phyloP scores from a whole-genome alignment of 2,329 filamentous ascomycete genomes.

The Penicillium psychrosexuale region DNA sequence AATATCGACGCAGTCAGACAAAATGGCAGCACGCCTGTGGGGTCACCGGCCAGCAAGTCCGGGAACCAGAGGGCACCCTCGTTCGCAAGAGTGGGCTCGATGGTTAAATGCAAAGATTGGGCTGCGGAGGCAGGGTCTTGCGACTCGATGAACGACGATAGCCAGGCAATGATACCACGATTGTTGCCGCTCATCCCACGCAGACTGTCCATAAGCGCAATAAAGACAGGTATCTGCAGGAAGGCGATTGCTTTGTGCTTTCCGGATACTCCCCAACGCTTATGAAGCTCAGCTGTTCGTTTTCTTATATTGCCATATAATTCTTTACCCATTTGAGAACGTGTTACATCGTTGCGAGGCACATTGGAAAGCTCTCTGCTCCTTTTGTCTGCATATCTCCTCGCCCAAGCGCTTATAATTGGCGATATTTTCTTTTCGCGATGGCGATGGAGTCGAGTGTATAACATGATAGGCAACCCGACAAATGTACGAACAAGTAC shows the following conservation, averaged over 20 bases:
- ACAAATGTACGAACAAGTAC: constrained; percentile 50
- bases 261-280: constrained; percentile 32
- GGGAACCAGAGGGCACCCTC: constrained; percentile 63
- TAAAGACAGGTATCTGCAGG: constrained; percentile 47
- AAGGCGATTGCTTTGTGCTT: constrained; percentile 36
- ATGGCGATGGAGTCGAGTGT: constrained; percentile 38
- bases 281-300: constrained; percentile 29
- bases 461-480: constrained; percentile 49
- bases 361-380: background rate
- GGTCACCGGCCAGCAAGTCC: constrained; percentile 54
- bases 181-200: constrained; percentile 47
- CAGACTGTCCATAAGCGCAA: constrained; percentile 48
- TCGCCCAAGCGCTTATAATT: constrained; percentile 39
- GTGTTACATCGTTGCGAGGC: background rate
- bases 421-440: constrained; percentile 47
- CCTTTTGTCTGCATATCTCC: constrained; percentile 14
- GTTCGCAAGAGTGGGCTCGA: constrained; percentile 51
- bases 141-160: constrained; percentile 30
- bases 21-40: constrained; percentile 50
- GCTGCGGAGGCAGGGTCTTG: constrained; percentile 10
- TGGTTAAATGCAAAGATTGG: constrained; percentile 23
- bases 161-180: constrained; percentile 41
- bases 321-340: constrained; percentile 15
- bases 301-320: constrained; percentile 10
- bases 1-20: constrained; percentile 50